A percentile compares a stretch with the other conserved stretches of the same genome.
These are phyloP conservation scores for Cymodocea nodosa DNA, from an alignment of 116 monocot genomes.

Conservation along the genomic window DNA sequence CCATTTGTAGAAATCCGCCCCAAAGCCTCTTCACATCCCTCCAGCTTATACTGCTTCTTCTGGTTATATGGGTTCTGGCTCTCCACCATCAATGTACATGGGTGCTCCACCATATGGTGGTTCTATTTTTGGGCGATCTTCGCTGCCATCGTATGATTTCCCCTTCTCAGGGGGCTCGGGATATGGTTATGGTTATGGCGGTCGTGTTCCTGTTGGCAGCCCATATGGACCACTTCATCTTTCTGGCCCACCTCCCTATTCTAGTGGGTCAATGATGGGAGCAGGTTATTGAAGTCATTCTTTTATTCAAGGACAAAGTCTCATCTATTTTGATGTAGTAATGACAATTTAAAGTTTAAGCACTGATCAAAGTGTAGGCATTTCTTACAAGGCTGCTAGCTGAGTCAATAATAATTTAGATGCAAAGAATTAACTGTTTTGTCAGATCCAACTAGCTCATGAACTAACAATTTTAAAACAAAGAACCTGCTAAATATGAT, in stretches of 20 bases:
- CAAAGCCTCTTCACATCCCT: conserved; percentile 43
- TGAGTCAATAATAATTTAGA: too few species aligned
- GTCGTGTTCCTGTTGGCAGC: conserved; percentile 37
- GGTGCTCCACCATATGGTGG: conserved; percentile 50
- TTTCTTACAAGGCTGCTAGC: too few species aligned
- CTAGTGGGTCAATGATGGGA: conserved; percentile 57
- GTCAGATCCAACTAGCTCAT: too few species aligned
- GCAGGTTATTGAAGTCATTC: conserved; percentile 22
- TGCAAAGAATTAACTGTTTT: too few species aligned
- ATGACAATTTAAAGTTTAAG: too few species aligned
- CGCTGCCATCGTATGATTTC: conserved; percentile 54
- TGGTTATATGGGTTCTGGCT: conserved; percentile 41
- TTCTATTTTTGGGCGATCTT: conserved; percentile 36
- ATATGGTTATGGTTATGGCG: conserved; percentile 58
- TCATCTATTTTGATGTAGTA: too few species aligned
- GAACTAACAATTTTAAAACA: too few species aligned
- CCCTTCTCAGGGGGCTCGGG: conserved; percentile 55
- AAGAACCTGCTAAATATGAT: background rate
- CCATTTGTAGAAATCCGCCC: conserved; percentile 38
- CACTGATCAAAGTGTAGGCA: too few species aligned
- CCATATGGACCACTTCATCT: conserved; percentile 72
- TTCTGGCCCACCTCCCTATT: conserved; percentile 60
- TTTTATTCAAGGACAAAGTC: background rate
- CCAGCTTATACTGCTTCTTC: conserved; percentile 31
- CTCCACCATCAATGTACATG: conserved; percentile 64